Conservation (phyloP, 768 basidiomycete species). For the Tulasnella sp. region DNA sequence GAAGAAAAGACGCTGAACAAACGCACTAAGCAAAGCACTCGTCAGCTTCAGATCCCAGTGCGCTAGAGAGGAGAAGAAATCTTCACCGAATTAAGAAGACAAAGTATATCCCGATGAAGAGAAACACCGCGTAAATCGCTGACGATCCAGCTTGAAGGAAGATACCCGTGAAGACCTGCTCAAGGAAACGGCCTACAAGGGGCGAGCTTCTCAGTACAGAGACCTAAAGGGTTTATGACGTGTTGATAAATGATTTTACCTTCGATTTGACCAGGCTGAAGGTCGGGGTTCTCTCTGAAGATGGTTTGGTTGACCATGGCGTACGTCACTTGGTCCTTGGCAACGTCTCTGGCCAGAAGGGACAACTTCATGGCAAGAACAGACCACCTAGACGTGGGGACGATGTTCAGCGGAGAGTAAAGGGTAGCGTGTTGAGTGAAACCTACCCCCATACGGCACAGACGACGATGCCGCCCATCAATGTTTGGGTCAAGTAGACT, state of each 20-base stretch:
- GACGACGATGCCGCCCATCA: constrained; percentile 3
- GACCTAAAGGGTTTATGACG: too few relatives aligned
- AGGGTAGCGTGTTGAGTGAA: background rate
- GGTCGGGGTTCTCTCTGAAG: constrained; percentile 7
- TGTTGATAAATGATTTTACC: background rate
- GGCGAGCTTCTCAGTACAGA: too few relatives aligned
- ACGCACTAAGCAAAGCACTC: background rate
- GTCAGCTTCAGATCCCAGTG: background rate
- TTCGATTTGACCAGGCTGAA: constrained; percentile 12
- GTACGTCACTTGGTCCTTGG: background rate
- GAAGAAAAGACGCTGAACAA: constrained; percentile 4
- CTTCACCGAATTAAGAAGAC: constrained; percentile 15
- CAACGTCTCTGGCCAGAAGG: background rate
- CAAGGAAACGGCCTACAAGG: background rate
- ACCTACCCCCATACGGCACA: constrained; percentile 3
- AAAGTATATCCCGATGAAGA: constrained; percentile 13
- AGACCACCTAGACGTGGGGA: background rate
- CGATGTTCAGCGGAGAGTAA: background rate
- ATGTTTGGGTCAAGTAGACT: constrained; percentile 10
- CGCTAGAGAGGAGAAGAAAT: background rate
- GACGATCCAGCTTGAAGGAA: constrained; percentile 16
- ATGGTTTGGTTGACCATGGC: background rate
- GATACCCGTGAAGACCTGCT: constrained; percentile 5
- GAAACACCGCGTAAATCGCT: constrained; percentile 11
- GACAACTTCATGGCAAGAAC: constrained; percentile 8